These are phyloP conservation scores for Rhizopus arrhizus DNA, from an alignment of 371 early-diverging fungal species.

Conservation along the genomic window DNA sequence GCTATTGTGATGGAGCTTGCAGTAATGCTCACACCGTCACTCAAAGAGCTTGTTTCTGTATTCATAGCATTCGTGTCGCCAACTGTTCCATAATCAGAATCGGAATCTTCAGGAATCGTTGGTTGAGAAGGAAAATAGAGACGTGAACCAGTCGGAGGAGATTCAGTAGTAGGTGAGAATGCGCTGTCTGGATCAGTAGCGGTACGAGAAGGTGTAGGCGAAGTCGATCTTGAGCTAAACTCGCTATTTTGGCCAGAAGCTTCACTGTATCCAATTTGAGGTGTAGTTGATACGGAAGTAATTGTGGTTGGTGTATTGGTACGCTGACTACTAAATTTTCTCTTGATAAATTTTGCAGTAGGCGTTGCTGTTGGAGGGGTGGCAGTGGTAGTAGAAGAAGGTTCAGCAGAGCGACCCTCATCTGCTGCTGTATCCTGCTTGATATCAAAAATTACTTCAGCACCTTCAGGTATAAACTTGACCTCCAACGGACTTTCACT, in stretches of 20 bases:
- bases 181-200: constrained; percentile 10
- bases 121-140: constrained; percentile 13
- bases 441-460: constrained; percentile 70
- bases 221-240: constrained; percentile 57
- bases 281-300: constrained; percentile 12
- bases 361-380: not conserved
- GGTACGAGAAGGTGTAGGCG: constrained; percentile 39
- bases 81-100: constrained; percentile 21
- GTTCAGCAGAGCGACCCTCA: constrained; percentile 12
- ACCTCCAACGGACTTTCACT: constrained; percentile 80
- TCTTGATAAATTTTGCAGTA: constrained; percentile 4
- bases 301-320: constrained; percentile 30
- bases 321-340: constrained; percentile 16
- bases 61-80: constrained; percentile 1
- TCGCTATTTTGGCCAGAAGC: constrained; percentile 56
- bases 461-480: constrained; percentile 78
- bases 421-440: constrained; percentile 23
- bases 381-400: not conserved
- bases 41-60: constrained; percentile 20
- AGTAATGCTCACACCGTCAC: not conserved
- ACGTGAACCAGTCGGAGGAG: constrained; percentile 1
- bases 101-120: constrained; percentile 27
- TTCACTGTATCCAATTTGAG: constrained; percentile 48
- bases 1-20: not conserved
- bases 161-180: constrained; percentile 11